Percentiles rank a stretch among this genome's conserved stretches.
Evolutionary conservation across 2,329 filamentous ascomycete species (phyloP).

Genomic region (Penicillium glabrum): DNA sequence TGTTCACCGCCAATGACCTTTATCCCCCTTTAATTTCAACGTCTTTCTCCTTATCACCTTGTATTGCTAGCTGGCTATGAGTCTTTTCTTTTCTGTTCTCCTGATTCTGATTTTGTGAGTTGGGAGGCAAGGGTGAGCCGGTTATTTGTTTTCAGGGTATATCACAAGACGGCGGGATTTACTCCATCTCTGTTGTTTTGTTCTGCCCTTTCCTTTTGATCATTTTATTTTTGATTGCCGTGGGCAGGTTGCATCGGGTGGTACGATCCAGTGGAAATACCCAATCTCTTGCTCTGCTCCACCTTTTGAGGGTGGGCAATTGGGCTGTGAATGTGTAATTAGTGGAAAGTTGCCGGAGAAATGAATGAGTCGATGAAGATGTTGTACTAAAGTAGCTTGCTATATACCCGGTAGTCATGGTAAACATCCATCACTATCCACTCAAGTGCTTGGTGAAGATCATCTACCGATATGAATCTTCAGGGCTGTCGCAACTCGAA

Average conservation of each 20-base stretch:
- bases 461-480: too few species aligned
- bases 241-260: slow-evolving; percentile 19
- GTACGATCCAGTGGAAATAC: slow-evolving; percentile 17
- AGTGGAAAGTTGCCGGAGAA: slow-evolving; percentile 16
- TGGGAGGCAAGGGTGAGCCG: slow-evolving; percentile 5
- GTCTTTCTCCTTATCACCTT: slow-evolving; percentile 31
- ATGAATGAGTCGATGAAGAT: slow-evolving; percentile 23
- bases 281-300: slow-evolving; percentile 4
- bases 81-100: slow-evolving; percentile 25
- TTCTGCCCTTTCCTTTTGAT: slow-evolving; percentile 16
- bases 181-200: slow-evolving; percentile 7
- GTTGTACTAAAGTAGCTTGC: neutral
- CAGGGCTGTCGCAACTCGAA: too few species aligned
- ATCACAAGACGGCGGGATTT: slow-evolving; percentile 2
- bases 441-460: too few species aligned
- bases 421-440: too few species aligned
- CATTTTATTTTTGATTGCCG: slow-evolving; percentile 9
- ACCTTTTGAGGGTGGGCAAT: neutral
- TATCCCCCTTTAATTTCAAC: slow-evolving; percentile 30
- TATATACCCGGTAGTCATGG: neutral
- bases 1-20: slow-evolving; percentile 26
- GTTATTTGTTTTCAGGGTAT: slow-evolving; percentile 12
- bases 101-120: slow-evolving; percentile 11
- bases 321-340: slow-evolving; percentile 21
- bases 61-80: slow-evolving; percentile 44